A percentile compares a stretch with the other conserved stretches of the same genome.
These are phyloP conservation scores for Vaccinium darrowii DNA, from an alignment of 148 eudicot genomes.

Conservation along the genomic window DNA sequence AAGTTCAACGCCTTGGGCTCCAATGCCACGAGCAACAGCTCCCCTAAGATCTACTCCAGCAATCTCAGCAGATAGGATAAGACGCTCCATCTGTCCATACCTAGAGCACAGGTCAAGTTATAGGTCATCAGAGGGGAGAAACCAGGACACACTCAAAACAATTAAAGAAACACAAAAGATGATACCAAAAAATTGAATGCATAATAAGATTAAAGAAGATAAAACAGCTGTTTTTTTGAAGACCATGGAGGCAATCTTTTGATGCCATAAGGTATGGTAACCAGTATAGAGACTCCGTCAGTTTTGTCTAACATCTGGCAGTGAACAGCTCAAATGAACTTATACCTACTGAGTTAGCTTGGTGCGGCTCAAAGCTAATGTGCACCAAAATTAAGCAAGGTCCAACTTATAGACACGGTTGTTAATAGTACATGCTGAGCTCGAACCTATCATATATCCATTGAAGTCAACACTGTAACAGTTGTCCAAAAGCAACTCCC, in stretches of 20 bases:
- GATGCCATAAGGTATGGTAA: neutral
- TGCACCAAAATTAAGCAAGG: neutral
- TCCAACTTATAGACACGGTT: neutral
- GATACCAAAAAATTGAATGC: neutral
- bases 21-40: conserved; percentile 83
- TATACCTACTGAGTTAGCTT: neutral
- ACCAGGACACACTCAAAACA: neutral
- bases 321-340: neutral
- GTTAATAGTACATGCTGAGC: neutral
- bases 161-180: neutral
- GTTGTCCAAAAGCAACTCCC: neutral
- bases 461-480: neutral
- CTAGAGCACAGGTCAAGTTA: conserved; percentile 32
- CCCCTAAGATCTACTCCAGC: conserved; percentile 86
- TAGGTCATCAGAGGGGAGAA: neutral
- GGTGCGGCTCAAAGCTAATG: neutral
- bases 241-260: neutral
- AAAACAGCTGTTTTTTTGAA: neutral
- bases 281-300: neutral
- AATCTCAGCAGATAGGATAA: conserved; percentile 77
- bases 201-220: neutral
- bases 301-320: neutral
- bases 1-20: conserved; percentile 93
- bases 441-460: neutral
- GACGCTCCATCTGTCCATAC: conserved; percentile 95